Base-by-base conservation (phyloP, 176 grass and related monocot genomes). In the Thinopyrum elongatum region DNA sequence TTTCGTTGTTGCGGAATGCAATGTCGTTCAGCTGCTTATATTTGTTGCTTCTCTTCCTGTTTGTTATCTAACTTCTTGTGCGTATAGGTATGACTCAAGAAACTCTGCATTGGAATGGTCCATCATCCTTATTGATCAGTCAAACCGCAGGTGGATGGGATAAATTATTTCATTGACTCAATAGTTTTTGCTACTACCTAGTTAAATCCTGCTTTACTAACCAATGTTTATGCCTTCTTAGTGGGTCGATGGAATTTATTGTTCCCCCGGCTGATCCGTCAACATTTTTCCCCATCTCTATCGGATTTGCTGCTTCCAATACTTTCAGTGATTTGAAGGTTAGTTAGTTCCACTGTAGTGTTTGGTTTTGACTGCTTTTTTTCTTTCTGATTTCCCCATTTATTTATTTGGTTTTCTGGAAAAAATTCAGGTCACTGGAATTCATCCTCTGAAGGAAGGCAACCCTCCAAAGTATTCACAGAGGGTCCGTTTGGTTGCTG, bases 321-420 rank as follows among this genome's bases (percentile, higher is more conserved):
- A 97, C 90, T 74, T 97, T 86, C 84, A 97, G 94, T 57, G 94
- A 94, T 79, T 85, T 92, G 49, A 94, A 90, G 94, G 92, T 97
- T 74, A 5, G 75, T 87, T 79, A 5, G 75, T 83, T 79, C 19
- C 22, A 4, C 59, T 31, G 46, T 30, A 60, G 44, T 47, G 6
- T n/a, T 87, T 2, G 8, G 23, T 53, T 53, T 31, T 31, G 59
- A 66, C 34, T 15, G 36, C 16, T 66, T 69, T 11, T 82, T 2
- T 31, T 64, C 67, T 15, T 1, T 7, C 2, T 46, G 22, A 49
- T 77, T 3, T 36, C 16, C 26, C 22, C 29, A 35, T 65, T 46
- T 49, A 59, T 35, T 36, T 53, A 3, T 31, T 68, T 69, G 10
- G 3, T 53, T 76, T 76, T 17, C 59, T 80, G 10, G 3, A 71